Base-by-base conservation (phyloP, 2,329 filamentous ascomycete genomes). In the Colletotrichum sp. region DNA sequence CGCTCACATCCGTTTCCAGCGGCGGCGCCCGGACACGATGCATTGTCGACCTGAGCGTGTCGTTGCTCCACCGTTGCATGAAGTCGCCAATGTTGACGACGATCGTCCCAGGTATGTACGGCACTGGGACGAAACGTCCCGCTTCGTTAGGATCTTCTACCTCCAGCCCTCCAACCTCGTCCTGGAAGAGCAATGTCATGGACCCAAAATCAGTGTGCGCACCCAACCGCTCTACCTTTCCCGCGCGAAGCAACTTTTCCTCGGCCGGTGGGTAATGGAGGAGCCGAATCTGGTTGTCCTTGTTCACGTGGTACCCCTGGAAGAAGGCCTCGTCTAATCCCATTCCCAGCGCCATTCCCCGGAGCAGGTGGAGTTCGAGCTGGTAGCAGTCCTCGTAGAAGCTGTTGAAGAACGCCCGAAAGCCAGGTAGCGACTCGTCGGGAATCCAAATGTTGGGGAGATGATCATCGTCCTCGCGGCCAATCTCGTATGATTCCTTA, bases 221-320 rank as follows among this genome's bases (percentile, higher is more conserved):
- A 28, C 80, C 78, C 44, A 67, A 21, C 15, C 72, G 52, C 18
- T 71, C 72, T 3, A 71, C 60, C 16, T 26, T 21, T n/a, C 72
- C 84, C 24, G 81, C 79, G 5, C 75, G 74, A 8, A 85, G 80
- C 36, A 81, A 75, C 24, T 80, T 79, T 6, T 80, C 80, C 13
- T 83, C 79, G 15, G 83, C 79, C 2, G 82, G 80, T 4, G 85
- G 85, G 71, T 86, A 94, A 80, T 93, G 91, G 18, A 93, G 83
- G 30, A 94, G 82, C 3, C 92, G 88, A 12, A 93, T 84, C 76
- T 93, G 91, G 77, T 92, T 91, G 78, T 92, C 89, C 72, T 89
- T 85, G 1, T 89, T 88, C 39, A 86, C 87, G 81, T 93, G 91
- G 60, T 89, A 80, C 12, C 21, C 16, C 55, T 52, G 0, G 82